Base-by-base conservation (phyloP, 2,329 filamentous ascomycete species). In the Trichoderma koningiopsis region DNA sequence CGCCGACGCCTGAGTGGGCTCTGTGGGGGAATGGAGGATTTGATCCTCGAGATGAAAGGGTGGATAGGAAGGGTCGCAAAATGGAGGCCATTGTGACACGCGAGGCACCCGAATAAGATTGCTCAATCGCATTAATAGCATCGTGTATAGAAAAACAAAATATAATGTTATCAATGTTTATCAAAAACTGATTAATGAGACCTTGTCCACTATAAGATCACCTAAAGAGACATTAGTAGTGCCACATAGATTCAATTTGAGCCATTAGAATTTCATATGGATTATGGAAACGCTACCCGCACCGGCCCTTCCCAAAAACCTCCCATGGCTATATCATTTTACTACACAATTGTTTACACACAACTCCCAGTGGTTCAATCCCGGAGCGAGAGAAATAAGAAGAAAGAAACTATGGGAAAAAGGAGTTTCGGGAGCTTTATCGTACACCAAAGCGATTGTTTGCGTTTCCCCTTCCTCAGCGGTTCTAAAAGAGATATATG, bases 1-100 rank as follows among this genome's bases (percentile, higher is more conserved):
- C 85, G 52, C 86, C 91, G 73, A 98, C 94, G 47, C 92, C 94
- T 0, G 93, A 97, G 77, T 98, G 95, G 96, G 95, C 95, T 11
- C 88, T 91, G 22, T 98, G 94, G 93, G 96, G 95, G 0, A 92
- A 94, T 73, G 95, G 95, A 2, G 96, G 95, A 0, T 98, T 98
- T 78, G 93, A 98, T 81, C 95, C 95, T 0, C 86, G 92, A 60
- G 96, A 98, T 80, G 88, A 92, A 79, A 87, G 95, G 72, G 94
- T 97, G 10, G 92, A 95, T 79, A 87, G 91, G 73, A 97, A 97
- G 81, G 94, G 94, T 2, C 89, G 90, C 75, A 88, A 87, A 72
- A 87, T 88, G 71, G 85, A 84, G 72, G 75, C 73, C 60, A 77
- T 74, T 22, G 77, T 79, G n/a, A 69, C 78, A 24, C 75, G 77